These are phyloP conservation scores for Pittosporum tobira DNA, from an alignment of 129 eudicot species.

Conservation along the genomic window DNA sequence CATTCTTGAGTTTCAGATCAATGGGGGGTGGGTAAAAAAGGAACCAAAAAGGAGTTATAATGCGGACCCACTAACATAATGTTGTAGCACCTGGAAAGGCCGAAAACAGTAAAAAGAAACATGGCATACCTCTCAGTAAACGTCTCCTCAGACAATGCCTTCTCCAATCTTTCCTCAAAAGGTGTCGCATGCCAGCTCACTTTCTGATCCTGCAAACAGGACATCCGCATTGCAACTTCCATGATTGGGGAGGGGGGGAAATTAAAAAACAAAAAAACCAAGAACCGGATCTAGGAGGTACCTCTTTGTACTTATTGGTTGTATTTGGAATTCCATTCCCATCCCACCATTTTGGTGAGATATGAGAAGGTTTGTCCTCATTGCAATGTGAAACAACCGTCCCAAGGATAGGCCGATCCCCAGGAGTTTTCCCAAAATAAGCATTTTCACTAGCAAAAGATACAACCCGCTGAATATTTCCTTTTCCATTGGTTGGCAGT, in stretches of 20 bases:
- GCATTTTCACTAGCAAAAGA: constrained; percentile 17
- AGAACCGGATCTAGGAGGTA: too few species aligned
- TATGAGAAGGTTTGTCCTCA: constrained; percentile 38
- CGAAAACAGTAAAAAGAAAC: constrained; percentile 4
- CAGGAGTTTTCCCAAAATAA: constrained; percentile 34
- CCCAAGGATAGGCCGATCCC: constrained; percentile 67
- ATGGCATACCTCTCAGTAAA: constrained; percentile 53
- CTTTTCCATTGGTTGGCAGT: constrained; percentile 23
- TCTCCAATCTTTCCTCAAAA: constrained; percentile 86
- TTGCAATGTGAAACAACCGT: constrained; percentile 80
- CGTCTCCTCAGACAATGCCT: constrained; percentile 75
- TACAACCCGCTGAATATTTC: constrained; percentile 12
- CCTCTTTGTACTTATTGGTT: constrained; percentile 92
- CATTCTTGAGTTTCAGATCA: too few species aligned
- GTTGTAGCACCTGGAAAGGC: too few species aligned
- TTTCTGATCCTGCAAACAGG: constrained; percentile 69
- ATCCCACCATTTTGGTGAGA: constrained; percentile 68
- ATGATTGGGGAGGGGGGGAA: neutral
- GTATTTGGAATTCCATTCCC: constrained; percentile 90
- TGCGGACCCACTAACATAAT: too few species aligned
- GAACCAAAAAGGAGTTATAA: neutral
- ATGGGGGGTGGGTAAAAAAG: too few species aligned
- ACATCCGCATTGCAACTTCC: neutral
- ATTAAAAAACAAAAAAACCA: neutral
- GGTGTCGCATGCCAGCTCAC: constrained; percentile 97